Base-by-base conservation (phyloP, 2,329 filamentous ascomycete genomes). In the Sphaerulina vaccinii region DNA sequence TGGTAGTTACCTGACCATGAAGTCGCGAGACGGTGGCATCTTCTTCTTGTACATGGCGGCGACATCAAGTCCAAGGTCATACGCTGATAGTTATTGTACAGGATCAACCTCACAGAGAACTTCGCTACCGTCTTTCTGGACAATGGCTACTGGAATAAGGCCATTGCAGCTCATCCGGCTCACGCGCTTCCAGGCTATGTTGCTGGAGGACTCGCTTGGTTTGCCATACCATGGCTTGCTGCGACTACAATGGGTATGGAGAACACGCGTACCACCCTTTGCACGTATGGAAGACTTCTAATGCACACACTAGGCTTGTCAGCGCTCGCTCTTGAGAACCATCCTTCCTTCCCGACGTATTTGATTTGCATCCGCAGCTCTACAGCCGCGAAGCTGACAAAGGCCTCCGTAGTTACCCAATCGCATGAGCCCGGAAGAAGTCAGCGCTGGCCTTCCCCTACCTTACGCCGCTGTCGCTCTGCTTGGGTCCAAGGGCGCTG, bases 271-370 rank as follows among this genome's bases (percentile, higher is more conserved):
- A 37, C 15, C 5, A 32, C 27, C 11, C 27, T 32, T 32, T 1
- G 4, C 11, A 10, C n/a, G 3, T 13, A 10, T 13, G 27, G n/a
- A 27, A 32, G 27, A 13, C 27, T 32, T 32, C 7, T 32, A 13
- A 32, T 13, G 11, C 2, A 16, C 11, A 21, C 89, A 1, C 87
- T 95, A 83, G 90, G 90, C 24, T 79, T 95, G 7, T 81, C 87
- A 1, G 88, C 87, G 3, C 76, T 95, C 6, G 87, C 89, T 0
- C 78, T 95, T 1, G 90, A 95, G 68, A 82, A 76, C 57, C 85
- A 82, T 60, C 85, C 82, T 1, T 74, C 73, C 2, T 90, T 89
- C 71, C 87, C 87, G 0, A 87, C 84, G 0, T 90, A 79, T 32
- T 10, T 32, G 27, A 11, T 10, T 10, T 32, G 27, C 62, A 16